Evolutionary conservation across 192 early-diverging fungal species (phyloP).

Genomic region (Funneliformis geosporum): DNA sequence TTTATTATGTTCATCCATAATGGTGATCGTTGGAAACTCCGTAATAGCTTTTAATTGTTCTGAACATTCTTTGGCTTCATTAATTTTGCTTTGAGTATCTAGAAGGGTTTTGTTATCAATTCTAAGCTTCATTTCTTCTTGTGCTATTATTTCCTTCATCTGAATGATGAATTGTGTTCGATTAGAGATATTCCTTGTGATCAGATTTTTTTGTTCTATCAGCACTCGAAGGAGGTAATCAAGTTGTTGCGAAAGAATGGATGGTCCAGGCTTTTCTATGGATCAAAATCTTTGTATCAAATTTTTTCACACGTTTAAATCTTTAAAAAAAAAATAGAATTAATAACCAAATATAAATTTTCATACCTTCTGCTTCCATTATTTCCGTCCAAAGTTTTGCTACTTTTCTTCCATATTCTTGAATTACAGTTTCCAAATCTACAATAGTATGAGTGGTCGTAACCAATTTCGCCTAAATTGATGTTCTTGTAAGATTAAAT

Average conservation of each 20-base stretch:
- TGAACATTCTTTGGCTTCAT: slow-evolving; percentile 14
- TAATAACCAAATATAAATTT: too few relatives aligned
- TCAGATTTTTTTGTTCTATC: not conserved
- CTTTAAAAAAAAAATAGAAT: too few relatives aligned
- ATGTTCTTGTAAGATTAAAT: not conserved
- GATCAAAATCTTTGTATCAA: not conserved
- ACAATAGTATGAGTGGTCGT: not conserved
- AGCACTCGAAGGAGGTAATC: slow-evolving; percentile 7
- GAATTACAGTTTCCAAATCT: not conserved
- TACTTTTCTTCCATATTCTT: not conserved
- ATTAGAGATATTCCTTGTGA: not conserved
- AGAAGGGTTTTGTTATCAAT: slow-evolving; percentile 4
- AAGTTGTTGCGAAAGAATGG: slow-evolving; percentile 17
- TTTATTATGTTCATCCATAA: not conserved
- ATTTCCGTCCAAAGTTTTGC: slow-evolving; percentile 11
- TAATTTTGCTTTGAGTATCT: slow-evolving; percentile 15
- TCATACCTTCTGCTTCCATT: slow-evolving; percentile 20
- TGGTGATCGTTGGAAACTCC: not conserved
- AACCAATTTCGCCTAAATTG: not conserved
- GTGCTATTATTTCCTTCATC: slow-evolving; percentile 8
- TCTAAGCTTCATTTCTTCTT: slow-evolving; percentile 17
- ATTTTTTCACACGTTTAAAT: not conserved
- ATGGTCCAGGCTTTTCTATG: slow-evolving; percentile 6
- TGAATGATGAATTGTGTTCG: slow-evolving; percentile 2
- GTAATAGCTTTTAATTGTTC: slow-evolving; percentile 24